Base-by-base conservation (phyloP, 1,284 basidiomycete species). In the Dichomitus squalens region DNA sequence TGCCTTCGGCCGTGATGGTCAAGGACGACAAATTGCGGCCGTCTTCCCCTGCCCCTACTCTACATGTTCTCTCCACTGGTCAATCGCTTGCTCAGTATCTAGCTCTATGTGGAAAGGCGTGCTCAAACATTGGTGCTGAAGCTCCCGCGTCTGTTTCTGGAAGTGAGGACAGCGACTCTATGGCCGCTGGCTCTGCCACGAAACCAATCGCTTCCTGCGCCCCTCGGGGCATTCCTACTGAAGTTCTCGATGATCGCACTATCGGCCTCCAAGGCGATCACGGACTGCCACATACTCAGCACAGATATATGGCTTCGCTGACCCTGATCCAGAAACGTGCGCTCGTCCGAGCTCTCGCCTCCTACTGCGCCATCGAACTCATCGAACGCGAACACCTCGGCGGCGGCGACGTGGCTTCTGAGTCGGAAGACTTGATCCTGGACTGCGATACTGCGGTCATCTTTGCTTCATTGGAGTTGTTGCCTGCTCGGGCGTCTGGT, bases 241-340 rank as follows among this genome's bases (percentile, higher is more conserved):
- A 80, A 31, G 64, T 87, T 18, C 68, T 78, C 48, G 80, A 86
- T 64, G 60, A 66, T 34, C 75, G 76, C 54, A 88, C 84, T 2
- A 68, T 87, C 20, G 65, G 66, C 16, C 71, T 85, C 38, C 79
- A 81, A 6, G 64, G 69, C 4, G 49, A 62, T 16, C 70, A 70
- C 69, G 53, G 58, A n/a, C 64, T 57, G 35, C 75, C 80, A 9
- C 51, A 57, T 8, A 70, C 64, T n/a, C 52, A 67, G n/a, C 87
- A 90, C 68, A 79, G 76, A 25, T 92, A 90, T 65, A 75, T 92
- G 69, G 82, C 82, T 16, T 90, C 87, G 16, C 68, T 90, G 54
- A 75, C 82, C 25, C 59, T 90, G n/a, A 73, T 90, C 4, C 88
- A 91, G 68, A 86, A 85, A 64, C 83, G 82, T 50, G 75, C 74